These are phyloP conservation scores for Panaeolus papilionaceus DNA, from an alignment of 768 basidiomycete species.

Conservation along the genomic window DNA sequence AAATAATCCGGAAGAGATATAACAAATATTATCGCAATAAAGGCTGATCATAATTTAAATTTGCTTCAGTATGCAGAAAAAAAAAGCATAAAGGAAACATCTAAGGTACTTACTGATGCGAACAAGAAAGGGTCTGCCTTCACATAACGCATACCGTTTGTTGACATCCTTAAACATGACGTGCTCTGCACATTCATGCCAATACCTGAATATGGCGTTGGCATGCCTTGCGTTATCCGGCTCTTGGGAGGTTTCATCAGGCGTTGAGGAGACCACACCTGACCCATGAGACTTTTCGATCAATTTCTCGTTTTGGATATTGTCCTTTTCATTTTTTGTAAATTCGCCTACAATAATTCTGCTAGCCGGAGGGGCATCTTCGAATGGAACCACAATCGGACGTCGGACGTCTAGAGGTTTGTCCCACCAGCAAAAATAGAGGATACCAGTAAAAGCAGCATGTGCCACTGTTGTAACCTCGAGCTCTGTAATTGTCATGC, in stretches of 20 bases:
- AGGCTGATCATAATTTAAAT: not conserved
- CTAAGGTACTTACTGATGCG: not conserved
- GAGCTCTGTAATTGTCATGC: constrained; percentile 18
- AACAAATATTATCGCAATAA: not conserved
- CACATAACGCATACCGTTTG: not conserved
- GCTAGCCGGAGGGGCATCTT: too few relatives aligned
- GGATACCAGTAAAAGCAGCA: constrained; percentile 13
- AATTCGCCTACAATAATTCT: too few relatives aligned
- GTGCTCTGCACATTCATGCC: not conserved
- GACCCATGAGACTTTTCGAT: too few relatives aligned
- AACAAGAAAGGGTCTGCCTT: not conserved
- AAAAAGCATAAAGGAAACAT: not conserved
- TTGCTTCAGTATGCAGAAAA: not conserved
- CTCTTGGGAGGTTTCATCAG: not conserved
- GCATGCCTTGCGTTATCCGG: too few relatives aligned
- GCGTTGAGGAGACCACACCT: not conserved
- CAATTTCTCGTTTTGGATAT: too few relatives aligned
- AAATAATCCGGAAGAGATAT: not conserved
- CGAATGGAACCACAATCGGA: constrained; percentile 6
- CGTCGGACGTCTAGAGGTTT: constrained; percentile 18
- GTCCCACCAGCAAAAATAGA: constrained; percentile 16
- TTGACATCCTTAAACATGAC: not conserved
- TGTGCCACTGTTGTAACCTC: constrained; percentile 19
- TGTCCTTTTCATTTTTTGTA: too few relatives aligned
- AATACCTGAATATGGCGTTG: too few relatives aligned